These are phyloP conservation scores for Powellomyces hirtus DNA, from an alignment of 192 early-diverging fungal genomes.

Conservation along the genomic window DNA sequence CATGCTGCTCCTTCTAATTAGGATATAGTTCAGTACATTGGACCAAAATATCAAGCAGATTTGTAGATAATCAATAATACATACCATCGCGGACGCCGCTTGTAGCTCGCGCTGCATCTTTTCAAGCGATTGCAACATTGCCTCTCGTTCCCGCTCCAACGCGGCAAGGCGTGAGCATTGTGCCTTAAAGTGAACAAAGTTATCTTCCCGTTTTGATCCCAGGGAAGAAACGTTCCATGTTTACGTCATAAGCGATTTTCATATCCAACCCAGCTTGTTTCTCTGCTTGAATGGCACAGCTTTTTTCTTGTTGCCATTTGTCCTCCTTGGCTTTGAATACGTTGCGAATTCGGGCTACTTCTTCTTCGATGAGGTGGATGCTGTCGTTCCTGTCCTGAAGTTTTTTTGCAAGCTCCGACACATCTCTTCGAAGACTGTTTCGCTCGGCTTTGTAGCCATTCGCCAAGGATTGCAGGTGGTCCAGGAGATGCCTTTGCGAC, in stretches of 20 bases:
- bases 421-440: slow-evolving; percentile 38
- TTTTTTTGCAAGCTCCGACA: slow-evolving; percentile 31
- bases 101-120: slow-evolving; percentile 27
- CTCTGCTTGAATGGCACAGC: slow-evolving; percentile 19
- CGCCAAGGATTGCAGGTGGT: slow-evolving; percentile 35
- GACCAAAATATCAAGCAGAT: too few relatives aligned
- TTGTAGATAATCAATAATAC: background rate
- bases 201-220: too few relatives aligned
- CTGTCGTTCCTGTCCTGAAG: slow-evolving; percentile 53
- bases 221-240: too few relatives aligned
- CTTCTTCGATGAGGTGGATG: slow-evolving; percentile 54
- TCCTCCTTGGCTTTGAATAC: slow-evolving; percentile 48
- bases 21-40: too few relatives aligned
- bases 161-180: slow-evolving; percentile 25
- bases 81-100: slow-evolving; percentile 10
- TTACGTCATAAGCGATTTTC: slow-evolving; percentile 28
- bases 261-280: slow-evolving; percentile 24
- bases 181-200: background rate
- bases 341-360: slow-evolving; percentile 38
- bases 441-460: slow-evolving; percentile 48
- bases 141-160: slow-evolving; percentile 42
- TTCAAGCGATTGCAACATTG: slow-evolving; percentile 26
- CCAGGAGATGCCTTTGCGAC: slow-evolving; percentile 32
- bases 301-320: slow-evolving; percentile 34
- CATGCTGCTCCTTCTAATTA: slow-evolving; percentile 8